Evolutionary conservation across 495 filamentous ascomycete species (phyloP).

Genomic region (Penicillium salamii): DNA sequence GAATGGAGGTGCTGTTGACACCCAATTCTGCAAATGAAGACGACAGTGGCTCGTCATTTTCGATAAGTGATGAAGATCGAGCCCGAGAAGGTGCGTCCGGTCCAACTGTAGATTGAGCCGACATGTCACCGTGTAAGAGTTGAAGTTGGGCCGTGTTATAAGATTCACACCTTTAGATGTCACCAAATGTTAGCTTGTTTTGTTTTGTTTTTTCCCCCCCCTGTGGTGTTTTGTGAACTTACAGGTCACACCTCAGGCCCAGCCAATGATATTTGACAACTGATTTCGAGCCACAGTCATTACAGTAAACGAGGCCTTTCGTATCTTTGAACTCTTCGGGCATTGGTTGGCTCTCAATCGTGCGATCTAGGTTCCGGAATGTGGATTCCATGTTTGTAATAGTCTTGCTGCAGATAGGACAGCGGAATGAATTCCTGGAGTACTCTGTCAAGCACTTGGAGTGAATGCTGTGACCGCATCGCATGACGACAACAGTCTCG

Average conservation of each 20-base stretch:
- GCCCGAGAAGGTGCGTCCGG: slow-evolving; percentile 15
- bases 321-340: slow-evolving; percentile 77
- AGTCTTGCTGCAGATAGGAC: slow-evolving; percentile 90
- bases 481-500: slow-evolving; percentile 85
- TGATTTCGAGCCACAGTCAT: slow-evolving; percentile 87
- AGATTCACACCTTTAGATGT: slow-evolving; percentile 59
- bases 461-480: slow-evolving; percentile 95
- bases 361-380: slow-evolving; percentile 83
- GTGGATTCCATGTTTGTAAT: slow-evolving; percentile 96
- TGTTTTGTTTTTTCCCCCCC: too few relatives aligned
- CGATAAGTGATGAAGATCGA: slow-evolving; percentile 29
- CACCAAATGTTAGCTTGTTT: not conserved
- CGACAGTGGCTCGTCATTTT: slow-evolving; percentile 21
- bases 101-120: slow-evolving; percentile 20
- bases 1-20: slow-evolving; percentile 32
- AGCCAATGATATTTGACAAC: slow-evolving; percentile 91
- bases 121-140: slow-evolving; percentile 47
- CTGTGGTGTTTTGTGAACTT: slow-evolving; percentile 14
- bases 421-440: slow-evolving; percentile 85
- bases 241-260: slow-evolving; percentile 82
- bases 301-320: slow-evolving; percentile 81
- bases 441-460: slow-evolving; percentile 79
- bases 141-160: slow-evolving; percentile 80
- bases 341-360: slow-evolving; percentile 89
- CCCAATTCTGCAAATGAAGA: slow-evolving; percentile 26